Conservation (phyloP, 2,329 filamentous ascomycete species). For the Sporothrix variecibatus region DNA sequence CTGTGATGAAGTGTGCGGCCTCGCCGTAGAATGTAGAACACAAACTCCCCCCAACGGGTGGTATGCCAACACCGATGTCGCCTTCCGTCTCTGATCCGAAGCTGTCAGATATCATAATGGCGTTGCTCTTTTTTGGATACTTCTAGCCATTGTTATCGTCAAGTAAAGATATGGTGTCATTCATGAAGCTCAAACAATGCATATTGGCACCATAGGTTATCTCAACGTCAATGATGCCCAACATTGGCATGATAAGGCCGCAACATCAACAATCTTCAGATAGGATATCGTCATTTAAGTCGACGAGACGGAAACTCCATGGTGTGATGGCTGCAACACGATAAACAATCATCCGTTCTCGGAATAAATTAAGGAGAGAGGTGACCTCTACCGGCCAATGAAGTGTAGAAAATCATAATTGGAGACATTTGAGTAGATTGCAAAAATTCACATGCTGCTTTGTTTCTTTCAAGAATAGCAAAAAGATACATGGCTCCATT, state of each 20-base stretch:
- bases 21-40: background rate
- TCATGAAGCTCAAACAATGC: background rate
- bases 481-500: background rate
- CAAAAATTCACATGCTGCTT: background rate
- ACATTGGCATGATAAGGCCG: background rate
- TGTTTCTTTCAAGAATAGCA: background rate
- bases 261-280: background rate
- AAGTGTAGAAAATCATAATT: background rate
- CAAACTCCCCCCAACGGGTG: background rate
- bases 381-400: background rate
- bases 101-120: background rate
- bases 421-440: background rate
- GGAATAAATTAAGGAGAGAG: background rate
- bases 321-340: background rate
- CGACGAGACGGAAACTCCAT: background rate
- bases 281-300: background rate
- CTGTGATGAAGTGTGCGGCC: background rate
- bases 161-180: background rate
- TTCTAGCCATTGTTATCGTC: background rate
- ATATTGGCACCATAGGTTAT: background rate
- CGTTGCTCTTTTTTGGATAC: background rate
- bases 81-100: background rate
- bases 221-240: constrained; percentile 5
- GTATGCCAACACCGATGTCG: background rate
- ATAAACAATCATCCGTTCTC: background rate